Evolutionary conservation across 2,329 filamentous ascomycete species (phyloP).

Genomic region (Arachnomyces sp.): DNA sequence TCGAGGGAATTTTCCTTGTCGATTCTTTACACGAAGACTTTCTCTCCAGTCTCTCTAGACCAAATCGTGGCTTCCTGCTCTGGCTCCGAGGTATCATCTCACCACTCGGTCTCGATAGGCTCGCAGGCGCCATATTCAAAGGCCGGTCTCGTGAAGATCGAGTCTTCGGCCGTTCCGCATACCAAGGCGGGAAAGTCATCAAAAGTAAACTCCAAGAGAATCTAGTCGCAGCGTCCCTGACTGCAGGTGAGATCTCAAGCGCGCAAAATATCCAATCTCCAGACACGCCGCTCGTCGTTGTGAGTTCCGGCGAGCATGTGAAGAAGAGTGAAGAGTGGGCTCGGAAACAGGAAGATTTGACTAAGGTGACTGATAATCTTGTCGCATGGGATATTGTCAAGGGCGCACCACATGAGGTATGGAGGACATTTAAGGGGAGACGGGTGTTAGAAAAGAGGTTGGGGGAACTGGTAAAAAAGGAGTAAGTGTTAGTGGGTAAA

Average conservation of each 20-base stretch:
- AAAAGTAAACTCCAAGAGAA: conserved; percentile 91
- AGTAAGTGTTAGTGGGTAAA: conserved; percentile 5
- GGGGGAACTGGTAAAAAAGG: conserved; percentile 52
- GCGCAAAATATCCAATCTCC: conserved; percentile 70
- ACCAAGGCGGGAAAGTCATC: conserved; percentile 74
- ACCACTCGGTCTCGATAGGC: conserved; percentile 74
- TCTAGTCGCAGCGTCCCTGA: conserved; percentile 75
- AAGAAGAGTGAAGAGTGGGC: conserved; percentile 66
- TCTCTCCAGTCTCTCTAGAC: conserved; percentile 55
- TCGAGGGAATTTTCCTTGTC: conserved; percentile 74
- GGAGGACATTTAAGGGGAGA: conserved; percentile 66
- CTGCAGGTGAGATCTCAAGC: conserved; percentile 71
- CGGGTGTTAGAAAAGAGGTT: conserved; percentile 72
- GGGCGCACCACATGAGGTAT: conserved; percentile 78
- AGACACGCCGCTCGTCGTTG: conserved; percentile 68
- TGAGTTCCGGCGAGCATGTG: conserved; percentile 72
- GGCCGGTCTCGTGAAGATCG: conserved; percentile 76
- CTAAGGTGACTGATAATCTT: conserved; percentile 69
- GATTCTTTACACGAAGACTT: conserved; percentile 87
- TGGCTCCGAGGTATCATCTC: conserved; percentile 83
- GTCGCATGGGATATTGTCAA: conserved; percentile 80
- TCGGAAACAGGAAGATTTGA: conserved; percentile 75
- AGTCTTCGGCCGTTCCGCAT: conserved; percentile 70
- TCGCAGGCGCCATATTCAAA: conserved; percentile 72
- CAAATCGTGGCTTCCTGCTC: conserved; percentile 69